Evolutionary conservation across 805 yeast genomes (phyloP).

Genomic region (Ogataea dorogensis): DNA sequence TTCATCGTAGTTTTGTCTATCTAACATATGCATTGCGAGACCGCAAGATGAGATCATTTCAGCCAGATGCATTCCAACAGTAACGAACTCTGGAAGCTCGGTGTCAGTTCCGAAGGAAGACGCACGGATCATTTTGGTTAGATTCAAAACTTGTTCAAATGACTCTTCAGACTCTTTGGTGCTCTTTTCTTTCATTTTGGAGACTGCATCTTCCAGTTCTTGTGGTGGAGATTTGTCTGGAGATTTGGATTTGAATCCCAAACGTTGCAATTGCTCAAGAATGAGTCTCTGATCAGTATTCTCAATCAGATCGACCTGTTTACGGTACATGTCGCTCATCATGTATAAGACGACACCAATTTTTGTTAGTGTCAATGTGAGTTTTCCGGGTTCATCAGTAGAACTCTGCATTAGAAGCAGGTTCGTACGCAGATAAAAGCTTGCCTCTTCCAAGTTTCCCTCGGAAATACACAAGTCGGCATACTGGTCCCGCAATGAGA

Average conservation of each 20-base stretch:
- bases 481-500: conserved; percentile 26
- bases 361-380: conserved; percentile 18
- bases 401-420: conserved; percentile 18
- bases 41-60: conserved; percentile 22
- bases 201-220: background rate
- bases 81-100: conserved; percentile 16
- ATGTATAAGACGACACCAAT: conserved; percentile 17
- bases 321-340: conserved; percentile 12
- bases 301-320: conserved; percentile 1
- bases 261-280: conserved; percentile 6
- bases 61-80: conserved; percentile 16
- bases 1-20: conserved; percentile 11
- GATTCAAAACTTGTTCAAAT: conserved; percentile 16
- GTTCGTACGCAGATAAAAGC: conserved; percentile 12
- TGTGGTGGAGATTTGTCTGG: conserved; percentile 1
- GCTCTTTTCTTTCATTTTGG: conserved; percentile 6
- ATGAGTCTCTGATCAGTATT: conserved; percentile 2
- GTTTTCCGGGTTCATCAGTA: conserved; percentile 21
- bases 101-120: conserved; percentile 13
- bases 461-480: conserved; percentile 28
- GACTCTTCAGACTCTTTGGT: conserved; percentile 14
- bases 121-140: conserved; percentile 12
- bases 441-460: conserved; percentile 24
- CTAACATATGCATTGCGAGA: conserved; percentile 16
- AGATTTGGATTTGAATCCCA: conserved; percentile 4